Conservation (phyloP, 139 green algal species). For the Chlorella sp. region DNA sequence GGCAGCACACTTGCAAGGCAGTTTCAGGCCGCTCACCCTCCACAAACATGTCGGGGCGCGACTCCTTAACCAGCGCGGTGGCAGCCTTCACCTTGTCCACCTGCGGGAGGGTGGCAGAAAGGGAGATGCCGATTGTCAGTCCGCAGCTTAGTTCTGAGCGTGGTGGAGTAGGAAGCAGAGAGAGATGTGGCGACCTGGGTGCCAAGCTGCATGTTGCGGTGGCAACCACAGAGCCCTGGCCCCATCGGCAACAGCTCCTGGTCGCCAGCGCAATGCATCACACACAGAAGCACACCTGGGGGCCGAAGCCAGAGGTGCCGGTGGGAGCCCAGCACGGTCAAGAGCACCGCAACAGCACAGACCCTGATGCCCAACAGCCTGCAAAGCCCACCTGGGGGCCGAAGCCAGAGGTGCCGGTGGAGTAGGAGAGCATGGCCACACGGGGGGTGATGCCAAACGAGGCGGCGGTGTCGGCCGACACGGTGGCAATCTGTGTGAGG, state of each 20-base stretch:
- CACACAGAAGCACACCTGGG: no score
- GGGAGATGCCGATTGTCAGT: no score
- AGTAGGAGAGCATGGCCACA: conserved; percentile 94
- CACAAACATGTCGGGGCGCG: conserved; percentile 74
- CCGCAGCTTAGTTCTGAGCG: no score
- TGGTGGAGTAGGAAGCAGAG: neutral
- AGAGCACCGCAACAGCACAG: neutral
- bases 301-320: no score
- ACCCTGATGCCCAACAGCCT: no score
- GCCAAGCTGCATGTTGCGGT: no score
- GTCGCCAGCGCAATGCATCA: no score
- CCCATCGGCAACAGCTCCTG: no score
- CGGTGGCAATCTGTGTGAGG: conserved; percentile 68
- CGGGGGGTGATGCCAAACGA: conserved; percentile 89
- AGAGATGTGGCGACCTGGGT: neutral
- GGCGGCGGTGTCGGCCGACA: conserved; percentile 80
- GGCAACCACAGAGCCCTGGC: no score
- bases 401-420: conserved; percentile 74
- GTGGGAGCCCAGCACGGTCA: no score
- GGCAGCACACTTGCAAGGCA: no score
- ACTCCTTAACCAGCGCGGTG: conserved; percentile 63
- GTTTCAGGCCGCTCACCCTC: conserved; percentile 59
- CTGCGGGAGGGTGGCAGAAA: no score
- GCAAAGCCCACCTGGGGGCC: conserved; percentile 66
- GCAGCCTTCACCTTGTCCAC: conserved; percentile 86